Base-by-base conservation (phyloP, 208 protist species). In the Acanthamoeba royreba region DNA sequence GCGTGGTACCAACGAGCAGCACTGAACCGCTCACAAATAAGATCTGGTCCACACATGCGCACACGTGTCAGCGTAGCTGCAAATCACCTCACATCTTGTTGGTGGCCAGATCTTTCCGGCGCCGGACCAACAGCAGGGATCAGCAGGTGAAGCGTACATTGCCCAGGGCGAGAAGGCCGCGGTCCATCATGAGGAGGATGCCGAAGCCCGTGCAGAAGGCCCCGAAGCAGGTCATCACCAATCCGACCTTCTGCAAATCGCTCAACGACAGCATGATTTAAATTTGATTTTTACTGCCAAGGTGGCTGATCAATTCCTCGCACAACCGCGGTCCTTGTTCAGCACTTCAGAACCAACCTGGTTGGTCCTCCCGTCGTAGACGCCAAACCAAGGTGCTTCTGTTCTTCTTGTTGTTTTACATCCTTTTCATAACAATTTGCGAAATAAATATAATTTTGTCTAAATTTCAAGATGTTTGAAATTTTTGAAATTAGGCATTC, bases 111-210 rank as follows among this genome's bases (percentile, higher is more conserved):
- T 69, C 35, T 4, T 7, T 7, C 25, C 13, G 7, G 4, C 31
- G 25, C 42, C 9, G 4, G 22, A 45, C 4, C 49, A 46, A 49
- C 35, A 33, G 43, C 25, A 31, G 25, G 38, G 0, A 85, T 35
- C 42, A 22, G 72, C 8, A 4, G 7, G 0, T 19, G 42, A 55
- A 53, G 42, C 42, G 22, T 95, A 97, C 95, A 77, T 97, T 97
- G 40, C 96, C 96, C 31, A 97, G 96, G 2, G 96, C 96, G 17
- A 97, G 90, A 47, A 97, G 91, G 22, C 94, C 95, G 88, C 94
- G 77, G 87, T 97, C 96, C 38, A 97, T 96, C 87, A 97, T 94
- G 35, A 97, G 63, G 5, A 97, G 42, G 35, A 97, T 81, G 31
- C 96, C 96, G 63, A 97, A 92, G n/a, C 96, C 47, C 17, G 95